A percentile compares a stretch with the other conserved stretches of the same genome.
Conservation (phyloP, 148 eudicot species). For the Rhododendron ovatum region DNA sequence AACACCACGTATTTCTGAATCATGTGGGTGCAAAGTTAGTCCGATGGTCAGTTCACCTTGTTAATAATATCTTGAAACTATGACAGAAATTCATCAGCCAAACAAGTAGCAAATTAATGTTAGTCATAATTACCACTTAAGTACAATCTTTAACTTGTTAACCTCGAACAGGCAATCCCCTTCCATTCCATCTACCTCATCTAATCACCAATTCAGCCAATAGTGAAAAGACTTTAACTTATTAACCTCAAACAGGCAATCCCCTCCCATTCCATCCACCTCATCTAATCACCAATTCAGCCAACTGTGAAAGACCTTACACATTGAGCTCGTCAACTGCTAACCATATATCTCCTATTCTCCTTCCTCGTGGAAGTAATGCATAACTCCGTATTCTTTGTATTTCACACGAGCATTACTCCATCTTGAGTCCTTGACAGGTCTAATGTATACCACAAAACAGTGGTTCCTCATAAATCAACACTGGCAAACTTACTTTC, state of each 20-base stretch:
- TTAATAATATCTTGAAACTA: background rate
- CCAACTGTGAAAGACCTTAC: background rate
- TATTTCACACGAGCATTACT: background rate
- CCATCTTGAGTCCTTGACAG: background rate
- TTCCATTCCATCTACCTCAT: background rate
- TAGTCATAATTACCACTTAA: background rate
- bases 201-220: background rate
- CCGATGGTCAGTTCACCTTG: background rate
- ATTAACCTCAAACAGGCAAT: background rate
- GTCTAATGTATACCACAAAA: background rate
- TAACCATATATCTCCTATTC: background rate
- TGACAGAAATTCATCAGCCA: background rate
- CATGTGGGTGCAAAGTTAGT: background rate
- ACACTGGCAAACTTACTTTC: background rate
- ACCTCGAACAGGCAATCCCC: background rate
- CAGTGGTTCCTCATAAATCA: background rate
- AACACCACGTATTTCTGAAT: background rate
- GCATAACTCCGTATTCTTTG: background rate
- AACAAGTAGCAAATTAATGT: background rate
- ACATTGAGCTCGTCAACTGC: background rate
- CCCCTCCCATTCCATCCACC: background rate
- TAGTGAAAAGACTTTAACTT: background rate
- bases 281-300: background rate
- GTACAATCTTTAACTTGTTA: background rate
- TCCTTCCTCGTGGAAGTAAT: background rate